Percentiles rank a stretch among this genome's conserved stretches.
Evolutionary conservation across 495 filamentous ascomycete genomes (phyloP).

Genomic region (Trichoderma gamsii): DNA sequence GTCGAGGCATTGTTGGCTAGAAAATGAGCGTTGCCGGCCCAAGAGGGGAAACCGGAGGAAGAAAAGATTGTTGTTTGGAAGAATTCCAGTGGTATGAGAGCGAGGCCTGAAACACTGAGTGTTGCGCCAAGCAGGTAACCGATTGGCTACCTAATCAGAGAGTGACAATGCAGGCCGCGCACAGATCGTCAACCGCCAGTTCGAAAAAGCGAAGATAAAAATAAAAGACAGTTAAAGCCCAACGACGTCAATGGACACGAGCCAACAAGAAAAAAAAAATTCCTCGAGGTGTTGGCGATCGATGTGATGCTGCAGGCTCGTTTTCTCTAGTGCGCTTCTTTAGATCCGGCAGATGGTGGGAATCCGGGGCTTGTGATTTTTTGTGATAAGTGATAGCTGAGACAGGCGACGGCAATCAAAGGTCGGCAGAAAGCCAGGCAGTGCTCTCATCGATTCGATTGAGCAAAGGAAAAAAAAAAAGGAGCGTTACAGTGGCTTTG

Average conservation of each 20-base stretch:
- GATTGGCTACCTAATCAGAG: not conserved
- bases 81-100: not conserved
- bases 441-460: constrained; percentile 4
- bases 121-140: not conserved
- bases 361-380: constrained; percentile 4
- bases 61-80: not conserved
- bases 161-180: not conserved
- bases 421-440: not conserved
- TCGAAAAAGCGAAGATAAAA: not conserved
- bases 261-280: not conserved
- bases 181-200: not conserved
- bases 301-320: not conserved
- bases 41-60: not conserved
- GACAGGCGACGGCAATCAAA: not conserved
- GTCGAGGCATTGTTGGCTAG: not conserved
- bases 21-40: not conserved
- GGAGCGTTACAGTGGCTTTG: not conserved
- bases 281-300: not conserved
- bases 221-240: not conserved
- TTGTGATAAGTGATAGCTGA: constrained; percentile 9
- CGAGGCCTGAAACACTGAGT: not conserved
- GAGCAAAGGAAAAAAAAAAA: not conserved
- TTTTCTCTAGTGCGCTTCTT: not conserved
- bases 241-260: not conserved
- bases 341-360: constrained; percentile 8